Base-by-base conservation (phyloP, 345 rosid species). In the Hibiscus mutabilis region DNA sequence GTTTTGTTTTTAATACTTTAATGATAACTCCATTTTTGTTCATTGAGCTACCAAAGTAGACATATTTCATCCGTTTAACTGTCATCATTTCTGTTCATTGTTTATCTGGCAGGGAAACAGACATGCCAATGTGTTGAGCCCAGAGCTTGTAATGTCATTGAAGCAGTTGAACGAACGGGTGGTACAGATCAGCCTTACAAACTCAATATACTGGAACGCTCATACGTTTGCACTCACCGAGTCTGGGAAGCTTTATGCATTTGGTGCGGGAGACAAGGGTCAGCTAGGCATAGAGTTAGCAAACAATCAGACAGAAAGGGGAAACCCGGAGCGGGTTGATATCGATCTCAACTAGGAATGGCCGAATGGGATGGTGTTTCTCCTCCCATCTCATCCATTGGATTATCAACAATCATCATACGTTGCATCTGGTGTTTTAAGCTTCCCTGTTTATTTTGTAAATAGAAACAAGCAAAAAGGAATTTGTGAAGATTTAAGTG, bases 201-300 rank as follows among this genome's bases (percentile, higher is more conserved):
- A 95, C 76, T 86, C 92, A 0, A 74, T 85, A 75, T 82, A 86
- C 73, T 92, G 92, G 96, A 87, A 81, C 33, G 91, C 97, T 7
- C 99, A 95, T 82, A 95, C 98, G 0, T 86, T 95, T 74, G 97
- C 97, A 2, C 89, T 92, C 70, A 84, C 93, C 0, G 96, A 92
- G 79, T 86, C 94, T 0, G 99, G 99, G 56, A 88, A 84, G 75
- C 82, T 95, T 1, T 95, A 85, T 12, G 96, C 97, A 0, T 92
- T 95, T 44, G 99, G 99, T 0, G 89, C 96, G 0, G 99, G 99
- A 21, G 97, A 95, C 80, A 92, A 82, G 66, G 99, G 99, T 69
- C 98, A 95, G 85, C 94, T 95, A 3, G 97, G 97, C 37, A 77
- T 84, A 47, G 85, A 88, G 75, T 91, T 89, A 4, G 83, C 79